phyloP scores from a whole-genome alignment of 306 rosid species.

The Astragalus membranaceus region DNA sequence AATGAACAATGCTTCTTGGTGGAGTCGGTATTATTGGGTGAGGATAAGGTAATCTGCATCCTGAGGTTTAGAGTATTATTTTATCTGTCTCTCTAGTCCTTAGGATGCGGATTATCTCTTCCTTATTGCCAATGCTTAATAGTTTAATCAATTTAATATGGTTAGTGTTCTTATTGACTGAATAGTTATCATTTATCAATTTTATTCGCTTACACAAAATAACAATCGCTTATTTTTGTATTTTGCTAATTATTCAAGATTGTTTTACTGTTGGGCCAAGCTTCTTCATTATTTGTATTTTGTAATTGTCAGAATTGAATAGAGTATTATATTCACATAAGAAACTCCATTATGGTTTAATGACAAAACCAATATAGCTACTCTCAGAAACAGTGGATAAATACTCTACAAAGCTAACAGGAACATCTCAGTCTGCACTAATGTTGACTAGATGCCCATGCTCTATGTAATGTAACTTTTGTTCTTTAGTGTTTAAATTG shows the following conservation, averaged over 20 bases:
- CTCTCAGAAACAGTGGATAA: not conserved
- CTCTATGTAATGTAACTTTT: too few species aligned
- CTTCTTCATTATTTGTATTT: too few species aligned
- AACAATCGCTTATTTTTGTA: too few species aligned
- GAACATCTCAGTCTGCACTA: too few species aligned
- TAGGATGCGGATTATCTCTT: conserved; percentile 15
- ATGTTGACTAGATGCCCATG: too few species aligned
- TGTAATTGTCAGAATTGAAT: too few species aligned
- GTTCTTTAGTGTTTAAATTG: too few species aligned
- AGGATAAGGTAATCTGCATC: conserved; percentile 26
- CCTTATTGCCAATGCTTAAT: conserved; percentile 11
- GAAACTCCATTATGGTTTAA: too few species aligned
- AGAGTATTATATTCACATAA: too few species aligned
- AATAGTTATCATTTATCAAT: conserved; percentile 28
- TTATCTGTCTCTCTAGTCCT: not conserved
- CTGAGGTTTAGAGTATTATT: conserved; percentile 35
- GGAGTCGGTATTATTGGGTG: not conserved
- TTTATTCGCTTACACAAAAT: not conserved
- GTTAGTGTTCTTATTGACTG: conserved; percentile 18
- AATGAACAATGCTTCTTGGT: not conserved
- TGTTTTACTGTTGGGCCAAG: too few species aligned
- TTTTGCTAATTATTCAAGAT: too few species aligned
- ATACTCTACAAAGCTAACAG: too few species aligned
- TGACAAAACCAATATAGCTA: not conserved
- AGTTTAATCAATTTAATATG: not conserved